Evolutionary conservation across 176 grass and related monocot species (phyloP), one percentile per base, ranked within the genome.

Genomic region (Thalia dealbata): DNA sequence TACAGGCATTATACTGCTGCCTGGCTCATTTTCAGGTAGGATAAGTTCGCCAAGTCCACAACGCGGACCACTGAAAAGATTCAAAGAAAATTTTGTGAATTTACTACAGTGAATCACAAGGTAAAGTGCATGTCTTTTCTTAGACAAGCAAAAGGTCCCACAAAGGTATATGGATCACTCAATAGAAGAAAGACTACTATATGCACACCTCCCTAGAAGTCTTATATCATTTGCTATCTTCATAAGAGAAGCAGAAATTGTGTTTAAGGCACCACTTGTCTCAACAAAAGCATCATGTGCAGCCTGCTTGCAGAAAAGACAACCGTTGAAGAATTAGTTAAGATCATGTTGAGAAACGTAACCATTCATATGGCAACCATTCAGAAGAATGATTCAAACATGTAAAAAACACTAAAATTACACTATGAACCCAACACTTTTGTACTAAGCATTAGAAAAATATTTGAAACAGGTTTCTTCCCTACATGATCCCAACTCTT

Each of bases 1-100:
- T 91, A 99, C 95, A 78, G 95, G 95, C 95, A 99, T 99, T 81
- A 99, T 99, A 80, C 95, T 99, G 81, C 95, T 99, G 45, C 95
- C 95, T 44, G 95, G 95, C 73, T 99, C 95, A 88, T 99, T 99
- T 88, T 99, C 95, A 32, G 95, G 95, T 42, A 99, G 72, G 68
- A 99, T 91, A 71, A 99, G 85, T 75, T 99, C 95, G 74, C 95
- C 90, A 77, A 99, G 90, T 78, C 95, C 95, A 75, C 90, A 99
- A 10, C 95, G 95, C 28, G 95, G 95, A 27, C 95, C 95, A 80
- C 95, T 99, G 77, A 71, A 29, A 74, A 64, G 50, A 4, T 25
- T 50, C 43, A 44, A 64, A 24, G 7, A 61, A 23, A 74, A 60
- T 45, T 19, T 50, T 7, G 59, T 68, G 54, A 50, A 43, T 8